Conservation (phyloP, 768 basidiomycete genomes). For the Hypsizygus marmoreus region DNA sequence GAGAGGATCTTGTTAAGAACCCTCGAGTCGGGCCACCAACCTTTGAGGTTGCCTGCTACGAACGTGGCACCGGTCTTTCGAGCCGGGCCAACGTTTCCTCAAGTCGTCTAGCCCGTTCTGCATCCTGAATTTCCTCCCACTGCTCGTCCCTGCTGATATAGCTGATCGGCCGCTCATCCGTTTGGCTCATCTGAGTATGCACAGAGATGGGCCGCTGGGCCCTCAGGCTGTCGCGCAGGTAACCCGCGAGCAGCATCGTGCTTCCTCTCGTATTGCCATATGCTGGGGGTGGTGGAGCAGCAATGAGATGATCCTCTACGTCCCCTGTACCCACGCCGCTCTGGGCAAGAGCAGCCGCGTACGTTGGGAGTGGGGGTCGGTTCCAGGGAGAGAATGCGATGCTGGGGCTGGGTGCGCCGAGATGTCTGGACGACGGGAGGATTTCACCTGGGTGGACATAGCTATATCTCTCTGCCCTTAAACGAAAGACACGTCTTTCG, state of each 20-base stretch:
- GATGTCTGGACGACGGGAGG: conserved; percentile 41
- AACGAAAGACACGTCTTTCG: conserved; percentile 62
- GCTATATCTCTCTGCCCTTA: conserved; percentile 67
- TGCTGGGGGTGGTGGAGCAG: conserved; percentile 71
- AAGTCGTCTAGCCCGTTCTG: conserved; percentile 50
- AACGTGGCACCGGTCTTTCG: conserved; percentile 31
- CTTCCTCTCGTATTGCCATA: conserved; percentile 76
- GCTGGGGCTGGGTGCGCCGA: conserved; percentile 23
- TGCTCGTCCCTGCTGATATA: conserved; percentile 56
- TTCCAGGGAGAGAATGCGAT: conserved; percentile 69
- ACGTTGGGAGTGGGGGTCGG: conserved; percentile 68
- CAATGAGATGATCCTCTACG: conserved; percentile 71
- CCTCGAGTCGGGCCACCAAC: conserved; percentile 1
- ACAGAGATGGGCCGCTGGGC: conserved; percentile 46
- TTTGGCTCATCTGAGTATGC: conserved; percentile 32
- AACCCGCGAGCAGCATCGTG: conserved; percentile 58
- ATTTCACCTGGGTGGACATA: conserved; percentile 61
- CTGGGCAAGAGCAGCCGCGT: conserved; percentile 68
- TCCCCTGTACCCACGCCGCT: conserved; percentile 74
- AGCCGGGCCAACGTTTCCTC: conserved; percentile 57
- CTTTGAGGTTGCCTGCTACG: conserved; percentile 3
- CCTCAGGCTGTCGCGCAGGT: conserved; percentile 49
- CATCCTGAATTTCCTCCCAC: conserved; percentile 57
- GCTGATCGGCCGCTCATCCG: conserved; percentile 49
- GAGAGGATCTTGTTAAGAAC: not conserved